Percentiles rank a stretch among this genome's conserved stretches.
phyloP scores from a whole-genome alignment of 2,329 filamentous ascomycete species.

The Ceratocystis lukuohia region DNA sequence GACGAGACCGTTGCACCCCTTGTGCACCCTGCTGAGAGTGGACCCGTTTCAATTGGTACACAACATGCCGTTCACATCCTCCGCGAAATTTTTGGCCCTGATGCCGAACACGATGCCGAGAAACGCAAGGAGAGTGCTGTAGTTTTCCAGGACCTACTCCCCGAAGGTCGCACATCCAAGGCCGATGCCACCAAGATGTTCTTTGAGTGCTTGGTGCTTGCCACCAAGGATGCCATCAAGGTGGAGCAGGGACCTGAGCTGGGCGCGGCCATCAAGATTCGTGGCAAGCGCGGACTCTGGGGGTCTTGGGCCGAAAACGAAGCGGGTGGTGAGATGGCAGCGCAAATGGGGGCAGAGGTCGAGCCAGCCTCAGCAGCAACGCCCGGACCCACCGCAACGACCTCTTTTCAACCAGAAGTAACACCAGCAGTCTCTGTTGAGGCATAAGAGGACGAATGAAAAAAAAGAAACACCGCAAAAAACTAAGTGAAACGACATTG shows the following conservation, averaged over 20 bases:
- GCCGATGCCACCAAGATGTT: slow-evolving; percentile 99
- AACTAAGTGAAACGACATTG: slow-evolving; percentile 2
- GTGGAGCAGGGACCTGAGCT: slow-evolving; percentile 73
- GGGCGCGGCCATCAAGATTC: slow-evolving; percentile 67
- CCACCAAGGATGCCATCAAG: slow-evolving; percentile 95
- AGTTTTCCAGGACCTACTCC: slow-evolving; percentile 82
- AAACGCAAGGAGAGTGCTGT: slow-evolving; percentile 65
- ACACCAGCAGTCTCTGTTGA: slow-evolving; percentile 18
- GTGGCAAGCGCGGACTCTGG: slow-evolving; percentile 92
- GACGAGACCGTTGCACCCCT: slow-evolving; percentile 66
- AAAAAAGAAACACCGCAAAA: not conserved
- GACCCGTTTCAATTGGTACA: slow-evolving; percentile 78
- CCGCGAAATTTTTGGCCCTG: slow-evolving; percentile 69
- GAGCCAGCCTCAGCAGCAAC: slow-evolving; percentile 3
- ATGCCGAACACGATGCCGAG: slow-evolving; percentile 53
- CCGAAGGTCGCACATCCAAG: slow-evolving; percentile 65
- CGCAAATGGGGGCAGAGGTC: slow-evolving; percentile 33
- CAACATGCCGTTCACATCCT: slow-evolving; percentile 93
- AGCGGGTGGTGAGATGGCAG: slow-evolving; percentile 48
- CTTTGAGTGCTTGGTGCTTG: slow-evolving; percentile 89
- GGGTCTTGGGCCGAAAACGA: slow-evolving; percentile 83
- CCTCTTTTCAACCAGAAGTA: not conserved
- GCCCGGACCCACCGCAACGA: not conserved
- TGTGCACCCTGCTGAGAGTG: slow-evolving; percentile 69
- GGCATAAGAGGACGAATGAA: slow-evolving; percentile 14